phyloP scores from a whole-genome alignment of 441 rosid genomes.

The Euphorbia celastroides region DNA sequence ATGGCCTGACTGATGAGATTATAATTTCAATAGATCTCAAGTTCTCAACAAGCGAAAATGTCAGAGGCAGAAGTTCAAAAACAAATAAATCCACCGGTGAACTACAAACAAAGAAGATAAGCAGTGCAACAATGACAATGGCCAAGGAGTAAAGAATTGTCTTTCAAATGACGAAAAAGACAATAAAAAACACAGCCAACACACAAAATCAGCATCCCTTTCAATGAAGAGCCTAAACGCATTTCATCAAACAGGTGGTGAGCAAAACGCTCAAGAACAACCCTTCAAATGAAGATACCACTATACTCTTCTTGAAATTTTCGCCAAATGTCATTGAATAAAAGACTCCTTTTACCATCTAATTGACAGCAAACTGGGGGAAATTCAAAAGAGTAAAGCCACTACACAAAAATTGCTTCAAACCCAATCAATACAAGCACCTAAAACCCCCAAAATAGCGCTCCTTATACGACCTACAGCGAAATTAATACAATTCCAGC shows the following conservation, averaged over 20 bases:
- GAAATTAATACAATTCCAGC: not conserved
- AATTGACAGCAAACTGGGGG: not conserved
- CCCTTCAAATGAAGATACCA: not conserved
- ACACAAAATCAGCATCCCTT: not conserved
- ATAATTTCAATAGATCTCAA: not conserved
- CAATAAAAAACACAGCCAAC: not conserved
- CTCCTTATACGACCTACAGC: not conserved
- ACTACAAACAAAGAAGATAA: not conserved
- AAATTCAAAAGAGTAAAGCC: not conserved
- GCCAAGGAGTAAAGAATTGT: not conserved
- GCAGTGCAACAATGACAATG: not conserved
- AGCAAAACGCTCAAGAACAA: not conserved
- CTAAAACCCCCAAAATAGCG: not conserved
- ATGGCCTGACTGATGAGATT: not conserved
- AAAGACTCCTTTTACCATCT: not conserved
- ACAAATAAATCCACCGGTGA: not conserved
- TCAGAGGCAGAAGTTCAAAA: not conserved
- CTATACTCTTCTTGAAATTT: not conserved
- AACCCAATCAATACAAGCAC: not conserved
- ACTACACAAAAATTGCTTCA: not conserved
- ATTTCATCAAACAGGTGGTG: constrained; percentile 20
- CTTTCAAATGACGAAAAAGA: not conserved
- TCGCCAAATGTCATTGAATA: not conserved
- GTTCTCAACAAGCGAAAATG: too few species aligned
- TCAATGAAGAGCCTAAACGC: not conserved